Base-by-base conservation (phyloP, 202 grass and related monocot species). In the Dendrocalamus latiflorus region DNA sequence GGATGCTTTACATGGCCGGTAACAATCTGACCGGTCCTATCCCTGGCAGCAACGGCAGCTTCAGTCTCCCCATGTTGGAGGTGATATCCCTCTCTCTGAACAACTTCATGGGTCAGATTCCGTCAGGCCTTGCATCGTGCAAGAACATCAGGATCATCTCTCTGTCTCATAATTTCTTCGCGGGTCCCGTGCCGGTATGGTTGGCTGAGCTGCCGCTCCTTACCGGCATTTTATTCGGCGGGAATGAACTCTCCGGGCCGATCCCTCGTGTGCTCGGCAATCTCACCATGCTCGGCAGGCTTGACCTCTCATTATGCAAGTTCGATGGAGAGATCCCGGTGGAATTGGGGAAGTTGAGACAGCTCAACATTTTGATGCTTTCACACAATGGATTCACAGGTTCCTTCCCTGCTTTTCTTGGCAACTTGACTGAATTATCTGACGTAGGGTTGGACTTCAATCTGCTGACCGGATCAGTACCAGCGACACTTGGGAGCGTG, bases 321-420 rank as follows among this genome's bases (percentile, higher is more conserved):
- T 24, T 71, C 13, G 6, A 71, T 4, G 68, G 68, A 71, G 24
- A 50, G 14, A 71, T 71, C 25, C 77, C 83, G 20, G 56, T 83
- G 21, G 81, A 81, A 86, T 59, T 92, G 16, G 51, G 34, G 10
- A 86, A 86, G 66, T 65, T 92, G 36, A 53, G 34, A 60, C 39
- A 53, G 65, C 88, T 62, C 67, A 80, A 24, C 62, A 65, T 25
- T 84, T 87, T 59, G 62, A 56, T 63, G 33, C 75, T 91, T 61
- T 87, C 80, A 58, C 22, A 62, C 67, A 87, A 81, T 20, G 75
- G 68, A 24, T 78, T 91, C 30, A 84, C 42, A 28, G 89, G 89
- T 24, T 81, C 89, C 5, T 44, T 91, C 69, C 89, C 84, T 22
- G 30, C 70, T 15, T 71, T 69, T 28, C 69, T 91, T 16, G 63